phyloP scores from a whole-genome alignment of 2,329 filamentous ascomycete species.

The Dactylonectria estremocensis region DNA sequence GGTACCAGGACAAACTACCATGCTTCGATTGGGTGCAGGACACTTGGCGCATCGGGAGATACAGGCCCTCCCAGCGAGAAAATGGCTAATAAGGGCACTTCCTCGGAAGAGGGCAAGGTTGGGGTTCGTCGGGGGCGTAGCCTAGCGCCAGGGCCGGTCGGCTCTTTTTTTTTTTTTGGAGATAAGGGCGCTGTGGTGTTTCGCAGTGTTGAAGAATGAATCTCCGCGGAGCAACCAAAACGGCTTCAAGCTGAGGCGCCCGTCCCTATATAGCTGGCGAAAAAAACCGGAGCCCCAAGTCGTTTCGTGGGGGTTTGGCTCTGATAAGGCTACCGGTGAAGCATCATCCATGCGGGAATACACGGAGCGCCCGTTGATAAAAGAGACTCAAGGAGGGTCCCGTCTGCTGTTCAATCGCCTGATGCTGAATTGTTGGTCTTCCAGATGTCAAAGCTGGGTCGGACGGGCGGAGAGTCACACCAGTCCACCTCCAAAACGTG shows the following conservation, averaged over 20 bases:
- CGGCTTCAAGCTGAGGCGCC: conserved; percentile 32
- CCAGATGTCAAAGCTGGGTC: no score
- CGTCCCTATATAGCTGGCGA: conserved; percentile 42
- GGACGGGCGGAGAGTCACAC: no score
- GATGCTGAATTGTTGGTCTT: no score
- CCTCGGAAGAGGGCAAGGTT: conserved; percentile 33
- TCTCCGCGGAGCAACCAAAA: conserved; percentile 45
- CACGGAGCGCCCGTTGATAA: neutral
- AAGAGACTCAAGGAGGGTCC: no score
- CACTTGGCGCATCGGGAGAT: conserved; percentile 36
- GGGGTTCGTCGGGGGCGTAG: conserved; percentile 28
- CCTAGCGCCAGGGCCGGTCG: conserved; percentile 33
- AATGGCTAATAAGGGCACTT: no score
- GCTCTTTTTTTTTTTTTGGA: conserved; percentile 28
- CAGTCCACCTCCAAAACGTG: no score
- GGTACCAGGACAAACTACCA: conserved; percentile 39
- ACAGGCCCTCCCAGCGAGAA: conserved; percentile 12
- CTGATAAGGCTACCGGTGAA: conserved; percentile 37
- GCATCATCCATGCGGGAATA: neutral
- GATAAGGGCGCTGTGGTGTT: conserved; percentile 44
- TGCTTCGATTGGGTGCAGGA: conserved; percentile 39
- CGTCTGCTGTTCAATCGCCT: no score
- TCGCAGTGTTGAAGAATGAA: conserved; percentile 39
- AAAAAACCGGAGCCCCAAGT: conserved; percentile 27
- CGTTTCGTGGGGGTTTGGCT: conserved; percentile 22